Base-by-base conservation (phyloP, 768 basidiomycete species). In the Hericium rajendrae region DNA sequence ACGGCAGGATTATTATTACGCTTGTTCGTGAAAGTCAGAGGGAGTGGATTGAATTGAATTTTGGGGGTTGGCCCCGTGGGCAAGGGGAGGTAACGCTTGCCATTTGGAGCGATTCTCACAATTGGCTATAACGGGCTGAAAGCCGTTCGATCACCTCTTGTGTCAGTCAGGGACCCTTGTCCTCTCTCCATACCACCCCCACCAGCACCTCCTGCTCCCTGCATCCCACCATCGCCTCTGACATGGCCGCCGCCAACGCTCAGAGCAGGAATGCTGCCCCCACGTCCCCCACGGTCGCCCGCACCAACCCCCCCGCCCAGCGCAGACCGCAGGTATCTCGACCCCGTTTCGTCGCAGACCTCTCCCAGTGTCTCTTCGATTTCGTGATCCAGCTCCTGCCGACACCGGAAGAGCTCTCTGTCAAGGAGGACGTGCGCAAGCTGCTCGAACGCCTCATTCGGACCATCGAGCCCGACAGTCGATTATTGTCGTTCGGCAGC, bases 361-460 rank as follows among this genome's bases (percentile, higher is more conserved):
- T 95, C 65, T 93, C 92, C 12, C 88, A 91, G 66, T 91, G 86
- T 64, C 82, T 95, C 60, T 91, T 91, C 75, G 88, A 94, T 72
- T 97, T 94, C 71, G 92, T 95, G 57, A 81, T 94, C 61, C 93
- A 94, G 71, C 81, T 94, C 52, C 79, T 97, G 16, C 94, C 94
- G 3, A 92, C 92, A 2, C 71, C 81, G 41, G 92, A 94, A 68
- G 94, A 97, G 74, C 81, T 95, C 72, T 80, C 85, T 43, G 85
- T 94, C 67, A 99, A 97, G 77, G 94, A 97, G 75, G 91, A 95
- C 65, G 94, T 97, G 62, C 78, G 95, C 66, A 91, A 91, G 71
- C 79, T 94, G 65, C 86, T 99, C 56, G 94, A 99, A 76, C 82
- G 91, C 64, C 84, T 99, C 72, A 95, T 95, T 69, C 83, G 91